phyloP scores from a whole-genome alignment of 805 yeast genomes.

The Barnettozyma botsteinii region DNA sequence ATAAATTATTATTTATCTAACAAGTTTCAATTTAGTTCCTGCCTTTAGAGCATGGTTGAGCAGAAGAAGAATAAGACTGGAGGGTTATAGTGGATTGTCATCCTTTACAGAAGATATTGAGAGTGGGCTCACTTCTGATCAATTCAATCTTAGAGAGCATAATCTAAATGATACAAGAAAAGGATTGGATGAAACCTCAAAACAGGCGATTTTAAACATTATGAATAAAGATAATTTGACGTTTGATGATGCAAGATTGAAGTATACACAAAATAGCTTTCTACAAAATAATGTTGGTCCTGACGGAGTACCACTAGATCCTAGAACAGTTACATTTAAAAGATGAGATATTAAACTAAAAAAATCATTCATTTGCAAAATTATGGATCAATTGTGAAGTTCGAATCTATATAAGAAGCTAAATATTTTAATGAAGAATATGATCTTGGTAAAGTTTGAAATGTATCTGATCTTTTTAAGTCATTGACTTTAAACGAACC shows the following conservation, averaged over 20 bases:
- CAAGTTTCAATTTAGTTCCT: conserved; percentile 13
- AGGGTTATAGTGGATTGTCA: conserved; percentile 22
- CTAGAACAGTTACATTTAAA: conserved; percentile 49
- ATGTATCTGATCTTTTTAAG: conserved; percentile 15
- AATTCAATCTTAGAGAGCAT: conserved; percentile 46
- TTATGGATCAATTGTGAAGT: conserved; percentile 7
- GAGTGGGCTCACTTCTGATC: conserved; percentile 52
- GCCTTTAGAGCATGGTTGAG: conserved; percentile 19
- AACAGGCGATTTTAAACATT: conserved; percentile 41
- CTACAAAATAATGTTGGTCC: conserved; percentile 48
- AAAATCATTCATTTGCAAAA: not conserved
- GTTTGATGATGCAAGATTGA: conserved; percentile 66
- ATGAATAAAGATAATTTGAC: conserved; percentile 47
- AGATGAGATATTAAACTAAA: conserved; percentile 10
- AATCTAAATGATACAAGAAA: conserved; percentile 48
- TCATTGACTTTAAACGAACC: conserved; percentile 17
- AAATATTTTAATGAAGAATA: conserved; percentile 33
- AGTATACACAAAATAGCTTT: conserved; percentile 42
- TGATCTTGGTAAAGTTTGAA: conserved; percentile 22
- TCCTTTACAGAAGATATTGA: conserved; percentile 45
- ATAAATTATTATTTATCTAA: not conserved
- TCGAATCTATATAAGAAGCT: conserved; percentile 29
- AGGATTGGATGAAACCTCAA: conserved; percentile 57
- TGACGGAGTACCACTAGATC: conserved; percentile 65
- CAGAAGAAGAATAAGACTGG: conserved; percentile 23